Base-by-base conservation (phyloP, 2,329 filamentous ascomycete genomes). In the Aureobasidium sp. region DNA sequence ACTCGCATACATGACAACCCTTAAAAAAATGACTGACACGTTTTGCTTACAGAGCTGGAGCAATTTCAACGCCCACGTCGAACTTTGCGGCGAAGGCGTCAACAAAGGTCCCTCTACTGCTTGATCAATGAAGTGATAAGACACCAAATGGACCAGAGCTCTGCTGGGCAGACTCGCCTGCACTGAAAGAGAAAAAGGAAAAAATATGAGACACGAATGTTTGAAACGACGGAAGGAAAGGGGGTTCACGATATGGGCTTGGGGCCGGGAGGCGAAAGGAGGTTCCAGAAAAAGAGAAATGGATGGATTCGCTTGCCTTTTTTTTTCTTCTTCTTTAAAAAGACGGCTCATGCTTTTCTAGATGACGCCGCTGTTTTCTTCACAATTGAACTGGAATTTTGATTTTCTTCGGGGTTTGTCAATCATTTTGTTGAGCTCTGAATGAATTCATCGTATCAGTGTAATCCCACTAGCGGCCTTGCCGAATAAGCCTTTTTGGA, bases 11-110 rank as follows among this genome's bases (percentile, higher is more conserved):
- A 21, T 14, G 3, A 35, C n/a, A n/a, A n/a, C n/a, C n/a, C n/a
- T n/a, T n/a, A n/a, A n/a, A n/a, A n/a, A n/a, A n/a, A n/a, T n/a
- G n/a, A 17, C 30, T 47, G 21, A 47, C 30, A 3, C 25, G 4
- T 17, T 6, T 1, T 24, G 3, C n/a, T 1, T 24, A 7, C n/a
- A 48, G 44, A 37, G 56, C 7, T 67, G 59, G 53, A 60, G 64
- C 55, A 66, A 68, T 59, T 68, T 67, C 61, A 68, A 68, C 59
- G 64, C 66, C 1, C 62, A 65, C 25, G 66, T 68, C 45, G 62
- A 61, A 44, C 61, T 68, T n/a, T 61, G 63, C 38, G 65, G 66
- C 52, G 54, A 60, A 21, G 60, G 62, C 32, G 56, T 60, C 40
- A 61, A 60, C 51, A 53, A 38, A 8, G 45, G 32, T 10, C 34